Evolutionary conservation across 768 basidiomycete species (phyloP), one percentile per base, ranked within the genome.

Genomic region (Lentinula lateritia): DNA sequence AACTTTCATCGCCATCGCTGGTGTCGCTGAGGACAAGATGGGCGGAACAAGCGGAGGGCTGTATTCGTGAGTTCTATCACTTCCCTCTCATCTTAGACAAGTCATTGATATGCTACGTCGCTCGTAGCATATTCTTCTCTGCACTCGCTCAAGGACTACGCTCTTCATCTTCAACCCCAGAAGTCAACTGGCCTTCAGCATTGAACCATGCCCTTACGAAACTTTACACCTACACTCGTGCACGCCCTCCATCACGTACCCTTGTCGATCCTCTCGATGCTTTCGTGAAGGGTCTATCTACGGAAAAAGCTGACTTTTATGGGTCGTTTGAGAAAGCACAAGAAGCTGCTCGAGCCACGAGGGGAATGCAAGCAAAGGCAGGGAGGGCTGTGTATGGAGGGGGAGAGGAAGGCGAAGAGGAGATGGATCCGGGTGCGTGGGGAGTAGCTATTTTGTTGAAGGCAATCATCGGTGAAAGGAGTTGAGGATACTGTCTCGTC

Each of bases 351-450:
- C 88, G 90, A 64, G 75, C 73, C 54, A 97, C 95, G 5, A 87
- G 78, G 66, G 76, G 90, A 60, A 72, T 93, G 0, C 84, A 87
- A 43, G 94, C 95, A 1, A 93, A 89, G 75, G 93, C 90, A 2
- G 95, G 95, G 4, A 76, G 95, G 65, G 93, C 91, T 66, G 90
- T 91, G 2, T 98, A 98, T 74, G 84, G 96, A 42, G 90, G 88
- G 63, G 81, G 85, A 15, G 80, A 83, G 45, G 75, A 84, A 65
- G 75, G 95, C 59, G 79, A 88, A 71, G 78, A 75, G 42, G 80
- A 92, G 20, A 75, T 93, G 2, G 94, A 98, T 74, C 93, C 94
- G 0, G 95, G 95, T 41, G 95, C 95, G 35, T 93, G 93, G 91
- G 93, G 93, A 50, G 85, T 96, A 60, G 90, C 88, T 68, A 80